Percentiles rank a stretch among this genome's conserved stretches.
These are phyloP conservation scores for Meyerozyma athensensis DNA, from an alignment of 1,139 yeast genomes.

Conservation along the genomic window DNA sequence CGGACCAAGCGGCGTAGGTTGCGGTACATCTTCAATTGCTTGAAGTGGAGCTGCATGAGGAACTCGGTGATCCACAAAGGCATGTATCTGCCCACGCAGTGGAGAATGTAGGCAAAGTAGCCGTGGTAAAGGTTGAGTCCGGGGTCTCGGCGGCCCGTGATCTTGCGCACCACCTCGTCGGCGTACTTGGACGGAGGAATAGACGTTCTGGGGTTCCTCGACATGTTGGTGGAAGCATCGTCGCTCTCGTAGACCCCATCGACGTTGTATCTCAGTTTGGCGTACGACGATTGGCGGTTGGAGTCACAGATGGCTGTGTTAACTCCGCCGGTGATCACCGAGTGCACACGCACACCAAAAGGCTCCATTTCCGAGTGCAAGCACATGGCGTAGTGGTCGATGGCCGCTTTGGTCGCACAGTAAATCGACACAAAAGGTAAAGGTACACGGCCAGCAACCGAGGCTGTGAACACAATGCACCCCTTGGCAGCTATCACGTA, in stretches of 20 bases:
- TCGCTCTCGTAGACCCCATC: slow-evolving; percentile 27
- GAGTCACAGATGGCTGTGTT: slow-evolving; percentile 30
- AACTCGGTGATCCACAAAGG: slow-evolving; percentile 31
- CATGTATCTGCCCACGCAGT: slow-evolving; percentile 18
- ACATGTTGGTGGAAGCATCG: slow-evolving; percentile 22
- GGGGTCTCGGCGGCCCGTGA: slow-evolving; percentile 15
- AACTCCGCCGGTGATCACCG: slow-evolving; percentile 39
- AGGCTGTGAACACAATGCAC: slow-evolving; percentile 33
- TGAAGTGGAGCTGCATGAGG: slow-evolving; percentile 25
- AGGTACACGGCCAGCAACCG: slow-evolving; percentile 33
- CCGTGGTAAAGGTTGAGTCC: slow-evolving; percentile 33
- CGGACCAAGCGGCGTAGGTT: not conserved
- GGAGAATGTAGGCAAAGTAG: slow-evolving; percentile 18
- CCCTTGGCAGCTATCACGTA: slow-evolving; percentile 32
- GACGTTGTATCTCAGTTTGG: slow-evolving; percentile 23
- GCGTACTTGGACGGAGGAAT: slow-evolving; percentile 27
- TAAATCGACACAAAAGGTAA: slow-evolving; percentile 31
- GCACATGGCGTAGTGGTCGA: slow-evolving; percentile 23
- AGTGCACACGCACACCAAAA: slow-evolving; percentile 32
- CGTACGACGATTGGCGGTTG: slow-evolving; percentile 6
- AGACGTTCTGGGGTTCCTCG: slow-evolving; percentile 18
- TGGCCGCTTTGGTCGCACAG: slow-evolving; percentile 32
- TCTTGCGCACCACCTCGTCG: slow-evolving; percentile 21
- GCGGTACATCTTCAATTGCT: slow-evolving; percentile 22
- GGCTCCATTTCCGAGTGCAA: slow-evolving; percentile 26